Base-by-base conservation (phyloP, 257 asterid species). In the Plectranthus barbatus region DNA sequence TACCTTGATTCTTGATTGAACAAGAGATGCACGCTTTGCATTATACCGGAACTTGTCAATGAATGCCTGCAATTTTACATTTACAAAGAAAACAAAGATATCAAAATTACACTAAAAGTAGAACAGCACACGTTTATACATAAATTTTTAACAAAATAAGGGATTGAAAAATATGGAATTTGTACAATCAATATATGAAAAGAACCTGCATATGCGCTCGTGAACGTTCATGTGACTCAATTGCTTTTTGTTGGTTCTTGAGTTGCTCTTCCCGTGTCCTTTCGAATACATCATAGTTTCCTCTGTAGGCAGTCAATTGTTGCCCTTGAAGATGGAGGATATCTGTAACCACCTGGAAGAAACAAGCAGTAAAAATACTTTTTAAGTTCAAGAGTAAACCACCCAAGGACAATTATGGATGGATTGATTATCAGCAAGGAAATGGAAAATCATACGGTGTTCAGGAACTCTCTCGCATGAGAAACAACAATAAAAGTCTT, bases 1-100 rank as follows among this genome's bases (percentile, higher is more conserved):
- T 83, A 87, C 99, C 97, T 92, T 92, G 73, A 92, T 92, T 82
- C 99, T 92, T 45, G 99, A 89, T 79, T 92, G 99, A 77, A 92
- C 99, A 75, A 92, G 99, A 71, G 99, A 87, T 31, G 96, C 97
- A 58, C 97, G 97, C 83, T 92, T 92, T 14, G 99, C 99, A 69
- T 92, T 92, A 74, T 79, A 92, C 20, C 99, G 95, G 76, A 92
- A 92, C 86, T 92, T 92, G 76, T 92, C 97, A 75, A 92, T 85
- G 76, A 92, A 92, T 37, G 87, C 17, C 99, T 92, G 95, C 83
- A 73, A 72, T 62, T 66, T 20, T 64, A 21, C 31, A 62, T 14
- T 64, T 64, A 44, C n/a, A 49, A 8, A 17, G 11, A 17, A 78
- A 42, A 26, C 23, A 11, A 10, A 44, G 19, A 12, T 50, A 23